A percentile compares a stretch with the other conserved stretches of the same genome.
Evolutionary conservation across 129 eudicot genomes (phyloP).

Genomic region (Arctium minus): DNA sequence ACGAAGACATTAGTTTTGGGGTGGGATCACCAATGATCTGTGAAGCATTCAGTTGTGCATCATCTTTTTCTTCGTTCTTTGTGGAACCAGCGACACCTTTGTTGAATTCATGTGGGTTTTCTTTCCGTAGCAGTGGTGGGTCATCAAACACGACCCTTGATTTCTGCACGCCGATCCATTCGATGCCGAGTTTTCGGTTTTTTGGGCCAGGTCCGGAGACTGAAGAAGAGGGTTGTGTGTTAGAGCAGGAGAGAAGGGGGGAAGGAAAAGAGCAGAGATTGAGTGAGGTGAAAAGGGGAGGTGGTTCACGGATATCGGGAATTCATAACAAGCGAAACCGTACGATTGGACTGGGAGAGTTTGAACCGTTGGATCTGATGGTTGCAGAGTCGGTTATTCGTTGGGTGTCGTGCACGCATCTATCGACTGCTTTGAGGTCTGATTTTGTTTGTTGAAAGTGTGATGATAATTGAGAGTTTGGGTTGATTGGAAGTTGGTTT

Average conservation of each 20-base stretch:
- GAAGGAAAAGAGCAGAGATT: conserved; percentile 24
- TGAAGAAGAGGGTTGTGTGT: conserved; percentile 25
- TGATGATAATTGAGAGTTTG: not conserved
- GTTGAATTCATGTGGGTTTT: conserved; percentile 50
- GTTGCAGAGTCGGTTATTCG: conserved; percentile 77
- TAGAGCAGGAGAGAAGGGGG: conserved; percentile 17
- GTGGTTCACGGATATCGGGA: conserved; percentile 37
- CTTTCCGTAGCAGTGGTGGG: conserved; percentile 54
- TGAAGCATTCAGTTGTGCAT: conserved; percentile 48
- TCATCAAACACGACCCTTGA: conserved; percentile 36
- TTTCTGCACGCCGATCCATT: conserved; percentile 43
- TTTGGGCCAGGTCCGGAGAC: conserved; percentile 35
- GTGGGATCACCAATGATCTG: conserved; percentile 33
- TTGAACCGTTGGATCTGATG: conserved; percentile 63
- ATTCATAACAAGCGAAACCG: conserved; percentile 75
- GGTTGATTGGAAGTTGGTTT: not conserved
- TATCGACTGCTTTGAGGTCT: conserved; percentile 63
- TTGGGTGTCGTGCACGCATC: conserved; percentile 85
- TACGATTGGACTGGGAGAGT: conserved; percentile 82
- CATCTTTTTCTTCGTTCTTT: conserved; percentile 70
- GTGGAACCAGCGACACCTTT: conserved; percentile 45
- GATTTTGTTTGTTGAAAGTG: conserved; percentile 66
- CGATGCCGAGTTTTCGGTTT: conserved; percentile 73
- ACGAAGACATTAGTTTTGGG: conserved; percentile 62
- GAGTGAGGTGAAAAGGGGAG: conserved; percentile 39